Evolutionary conservation across 2,329 filamentous ascomycete genomes (phyloP).

Genomic region (Rasamsonia emersonii): DNA sequence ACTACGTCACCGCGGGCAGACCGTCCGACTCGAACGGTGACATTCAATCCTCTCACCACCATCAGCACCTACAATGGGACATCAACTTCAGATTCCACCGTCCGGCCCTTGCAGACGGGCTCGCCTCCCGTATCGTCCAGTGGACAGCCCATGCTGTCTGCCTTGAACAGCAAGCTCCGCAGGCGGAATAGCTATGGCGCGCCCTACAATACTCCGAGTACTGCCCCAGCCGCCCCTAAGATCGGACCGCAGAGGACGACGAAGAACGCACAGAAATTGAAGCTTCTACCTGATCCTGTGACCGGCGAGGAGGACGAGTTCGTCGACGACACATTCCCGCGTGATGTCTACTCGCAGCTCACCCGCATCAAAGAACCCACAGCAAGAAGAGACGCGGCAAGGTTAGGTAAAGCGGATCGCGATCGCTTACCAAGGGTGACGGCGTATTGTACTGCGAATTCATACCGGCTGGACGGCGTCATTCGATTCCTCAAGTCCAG

Average conservation of each 20-base stretch:
- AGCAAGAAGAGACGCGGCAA: conserved; percentile 80
- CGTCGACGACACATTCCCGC: conserved; percentile 77
- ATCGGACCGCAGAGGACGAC: conserved; percentile 92
- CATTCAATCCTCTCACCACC: conserved; percentile 40
- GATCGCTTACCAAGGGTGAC: conserved; percentile 82
- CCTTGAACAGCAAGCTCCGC: conserved; percentile 78
- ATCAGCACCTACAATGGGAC: conserved; percentile 35
- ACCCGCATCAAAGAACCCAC: conserved; percentile 96
- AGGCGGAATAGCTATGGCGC: conserved; percentile 75
- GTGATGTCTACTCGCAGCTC: conserved; percentile 96
- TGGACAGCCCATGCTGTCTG: conserved; percentile 59
- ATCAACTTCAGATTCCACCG: conserved; percentile 31
- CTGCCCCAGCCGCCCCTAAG: conserved; percentile 50
- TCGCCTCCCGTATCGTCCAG: conserved; percentile 29
- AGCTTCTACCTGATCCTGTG: conserved; percentile 87
- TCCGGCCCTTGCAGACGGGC: conserved; percentile 32
- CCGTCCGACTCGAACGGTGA: conserved; percentile 36
- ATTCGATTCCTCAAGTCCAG: conserved; percentile 87
- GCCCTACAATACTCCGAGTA: conserved; percentile 35
- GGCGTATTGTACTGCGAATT: conserved; percentile 90
- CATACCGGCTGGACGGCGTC: conserved; percentile 80
- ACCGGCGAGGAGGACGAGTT: conserved; percentile 70
- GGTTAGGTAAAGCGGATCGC: conserved; percentile 86
- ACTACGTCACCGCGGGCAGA: conserved; percentile 31
- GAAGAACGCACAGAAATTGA: conserved; percentile 92